These are phyloP conservation scores for Microbotryum saponariae DNA, from an alignment of 1,284 basidiomycete genomes.

Conservation along the genomic window DNA sequence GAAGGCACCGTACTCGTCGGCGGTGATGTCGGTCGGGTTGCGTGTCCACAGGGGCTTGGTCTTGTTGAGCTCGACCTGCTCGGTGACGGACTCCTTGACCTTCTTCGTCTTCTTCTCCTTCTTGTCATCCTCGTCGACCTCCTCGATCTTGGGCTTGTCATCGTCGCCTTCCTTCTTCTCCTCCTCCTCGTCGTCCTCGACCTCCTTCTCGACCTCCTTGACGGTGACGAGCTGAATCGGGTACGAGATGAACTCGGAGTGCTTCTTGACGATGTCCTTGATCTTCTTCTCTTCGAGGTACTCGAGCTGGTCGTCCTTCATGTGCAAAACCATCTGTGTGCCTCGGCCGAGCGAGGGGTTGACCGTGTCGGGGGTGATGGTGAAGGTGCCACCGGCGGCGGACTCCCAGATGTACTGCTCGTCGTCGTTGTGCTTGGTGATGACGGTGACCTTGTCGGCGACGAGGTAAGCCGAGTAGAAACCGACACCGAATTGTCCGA, in stretches of 20 bases:
- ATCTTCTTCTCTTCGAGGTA: constrained; percentile 99
- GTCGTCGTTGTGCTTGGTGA: constrained; percentile 99
- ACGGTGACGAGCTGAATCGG: constrained; percentile 97
- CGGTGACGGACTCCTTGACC: constrained; percentile 56
- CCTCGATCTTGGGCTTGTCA: constrained; percentile 61
- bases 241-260: constrained; percentile 99
- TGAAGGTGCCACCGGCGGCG: constrained; percentile 97
- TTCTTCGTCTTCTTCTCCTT: constrained; percentile 97
- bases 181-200: constrained; percentile 38
- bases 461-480: constrained; percentile 99
- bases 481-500: constrained; percentile 65
- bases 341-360: constrained; percentile 90
- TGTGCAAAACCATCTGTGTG: constrained; percentile 85
- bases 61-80: constrained; percentile 99
- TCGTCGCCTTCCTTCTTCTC: constrained; percentile 65
- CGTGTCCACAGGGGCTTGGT: constrained; percentile 99
- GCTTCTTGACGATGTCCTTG: constrained; percentile 99
- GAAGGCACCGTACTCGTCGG: constrained; percentile 91
- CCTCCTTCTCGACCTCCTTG: constrained; percentile 83
- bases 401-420: constrained; percentile 99
- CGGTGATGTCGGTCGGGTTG: constrained; percentile 85
- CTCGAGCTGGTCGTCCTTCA: constrained; percentile 98
- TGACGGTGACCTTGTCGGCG: constrained; percentile 94
- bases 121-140: constrained; percentile 71
- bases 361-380: constrained; percentile 86